Percentiles rank a stretch among this genome's conserved stretches.
Evolutionary conservation across 2,329 filamentous ascomycete genomes (phyloP).

Genomic region (Aspergillus candidus): DNA sequence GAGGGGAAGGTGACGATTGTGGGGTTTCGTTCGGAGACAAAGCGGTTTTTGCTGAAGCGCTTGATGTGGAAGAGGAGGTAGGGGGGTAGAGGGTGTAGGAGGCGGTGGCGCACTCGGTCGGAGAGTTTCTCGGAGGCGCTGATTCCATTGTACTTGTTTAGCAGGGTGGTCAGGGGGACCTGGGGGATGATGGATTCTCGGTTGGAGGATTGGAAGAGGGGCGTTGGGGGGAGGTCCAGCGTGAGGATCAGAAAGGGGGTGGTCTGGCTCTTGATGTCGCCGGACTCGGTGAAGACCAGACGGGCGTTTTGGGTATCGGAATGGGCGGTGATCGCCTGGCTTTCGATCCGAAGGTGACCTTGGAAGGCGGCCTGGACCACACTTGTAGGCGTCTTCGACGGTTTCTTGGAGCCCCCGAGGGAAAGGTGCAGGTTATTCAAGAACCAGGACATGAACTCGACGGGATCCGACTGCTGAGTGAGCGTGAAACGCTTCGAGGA

Average conservation of each 20-base stretch:
- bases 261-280: constrained; percentile 67
- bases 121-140: constrained; percentile 82
- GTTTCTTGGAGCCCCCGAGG: constrained; percentile 83
- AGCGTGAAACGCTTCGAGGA: constrained; percentile 91
- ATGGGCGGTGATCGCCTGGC: constrained; percentile 85
- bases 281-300: constrained; percentile 86
- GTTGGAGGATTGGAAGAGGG: constrained; percentile 91
- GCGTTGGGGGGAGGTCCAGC: constrained; percentile 82
- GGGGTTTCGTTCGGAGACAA: constrained; percentile 90
- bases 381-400: constrained; percentile 58
- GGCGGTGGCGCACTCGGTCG: constrained; percentile 79
- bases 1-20: constrained; percentile 97
- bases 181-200: constrained; percentile 91
- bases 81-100: constrained; percentile 84
- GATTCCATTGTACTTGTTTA: constrained; percentile 88
- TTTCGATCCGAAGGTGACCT: constrained; percentile 84
- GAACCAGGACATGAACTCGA: constrained; percentile 96
- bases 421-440: constrained; percentile 91
- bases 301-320: constrained; percentile 75
- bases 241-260: constrained; percentile 87
- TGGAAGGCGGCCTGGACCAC: constrained; percentile 93
- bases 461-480: constrained; percentile 85
- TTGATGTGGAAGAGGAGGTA: constrained; percentile 94
- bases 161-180: constrained; percentile 67
- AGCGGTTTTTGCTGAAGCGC: constrained; percentile 94